phyloP scores from a whole-genome alignment of 345 rosid species.

The Eutrema yunnanense region DNA sequence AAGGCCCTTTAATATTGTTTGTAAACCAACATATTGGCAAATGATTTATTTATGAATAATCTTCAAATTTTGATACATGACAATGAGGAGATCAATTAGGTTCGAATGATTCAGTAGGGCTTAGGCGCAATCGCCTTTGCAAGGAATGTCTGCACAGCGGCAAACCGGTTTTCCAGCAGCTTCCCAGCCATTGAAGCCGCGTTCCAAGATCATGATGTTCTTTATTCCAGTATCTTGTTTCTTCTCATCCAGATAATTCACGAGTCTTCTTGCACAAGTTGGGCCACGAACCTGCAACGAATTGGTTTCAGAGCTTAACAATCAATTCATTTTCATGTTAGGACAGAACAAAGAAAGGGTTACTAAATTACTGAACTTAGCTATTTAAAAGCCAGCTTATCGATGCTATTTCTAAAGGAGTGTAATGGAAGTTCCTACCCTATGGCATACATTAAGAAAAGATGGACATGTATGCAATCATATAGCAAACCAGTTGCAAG shows the following conservation, averaged over 20 bases:
- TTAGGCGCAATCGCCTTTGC: constrained; percentile 44
- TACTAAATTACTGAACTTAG: not conserved
- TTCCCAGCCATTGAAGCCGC: constrained; percentile 91
- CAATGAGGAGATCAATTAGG: constrained; percentile 12
- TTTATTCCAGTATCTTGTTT: constrained; percentile 68
- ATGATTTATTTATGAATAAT: not conserved
- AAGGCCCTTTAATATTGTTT: not conserved
- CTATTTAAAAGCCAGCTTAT: not conserved
- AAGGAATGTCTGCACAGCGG: constrained; percentile 59
- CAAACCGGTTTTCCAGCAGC: constrained; percentile 84
- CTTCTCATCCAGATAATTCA: constrained; percentile 57
- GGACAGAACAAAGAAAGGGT: not conserved
- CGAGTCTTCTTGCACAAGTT: constrained; percentile 73
- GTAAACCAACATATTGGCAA: constrained; percentile 3
- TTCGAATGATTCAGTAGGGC: not conserved
- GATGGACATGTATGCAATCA: not conserved
- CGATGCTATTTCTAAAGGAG: not conserved
- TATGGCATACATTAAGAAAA: not conserved
- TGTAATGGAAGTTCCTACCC: not conserved
- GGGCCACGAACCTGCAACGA: constrained; percentile 85
- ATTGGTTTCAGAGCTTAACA: not conserved
- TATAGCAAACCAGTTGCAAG: not conserved
- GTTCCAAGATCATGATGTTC: constrained; percentile 61
- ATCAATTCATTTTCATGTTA: not conserved
- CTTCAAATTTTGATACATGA: constrained; percentile 2